Percentiles rank a stretch among this genome's conserved stretches.
Evolutionary conservation across 495 filamentous ascomycete genomes (phyloP).

Genomic region (Penicillium silybi): DNA sequence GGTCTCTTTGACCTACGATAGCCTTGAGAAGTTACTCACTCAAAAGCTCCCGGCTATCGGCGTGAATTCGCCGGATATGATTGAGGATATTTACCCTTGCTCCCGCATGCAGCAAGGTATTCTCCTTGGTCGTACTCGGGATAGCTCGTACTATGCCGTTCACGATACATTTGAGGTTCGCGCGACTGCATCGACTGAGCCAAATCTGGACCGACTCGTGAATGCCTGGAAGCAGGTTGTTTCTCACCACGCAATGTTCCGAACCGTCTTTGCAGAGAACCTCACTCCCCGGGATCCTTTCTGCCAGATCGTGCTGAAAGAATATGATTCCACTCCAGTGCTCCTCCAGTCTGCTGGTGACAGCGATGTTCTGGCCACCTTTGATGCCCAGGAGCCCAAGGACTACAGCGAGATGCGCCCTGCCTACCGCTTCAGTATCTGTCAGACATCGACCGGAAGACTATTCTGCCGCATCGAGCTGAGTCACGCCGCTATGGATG

Average conservation of each 20-base stretch:
- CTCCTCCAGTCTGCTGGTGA: constrained; percentile 33
- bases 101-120: constrained; percentile 67
- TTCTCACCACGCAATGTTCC: constrained; percentile 47
- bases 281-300: constrained; percentile 41
- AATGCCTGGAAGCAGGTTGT: constrained; percentile 48
- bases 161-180: constrained; percentile 60
- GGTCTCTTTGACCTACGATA: constrained; percentile 56
- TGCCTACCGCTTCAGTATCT: constrained; percentile 49
- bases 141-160: constrained; percentile 56
- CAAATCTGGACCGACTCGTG: constrained; percentile 36
- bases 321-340: constrained; percentile 26
- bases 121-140: constrained; percentile 54
- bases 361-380: constrained; percentile 24
- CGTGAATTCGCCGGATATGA: constrained; percentile 35
- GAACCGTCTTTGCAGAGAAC: constrained; percentile 50
- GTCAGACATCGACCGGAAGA: constrained; percentile 32
- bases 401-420: constrained; percentile 33
- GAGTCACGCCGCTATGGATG: constrained; percentile 53
- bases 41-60: constrained; percentile 46
- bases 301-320: constrained; percentile 50
- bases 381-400: constrained; percentile 33
- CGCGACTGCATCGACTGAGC: constrained; percentile 14
- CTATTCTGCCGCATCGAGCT: constrained; percentile 54
- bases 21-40: constrained; percentile 44
- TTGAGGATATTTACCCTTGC: constrained; percentile 64